Percentiles rank a stretch among this genome's conserved stretches.
These are phyloP conservation scores for Curvularia hawaiiensis DNA, from an alignment of 2,329 filamentous ascomycete species.

Conservation along the genomic window DNA sequence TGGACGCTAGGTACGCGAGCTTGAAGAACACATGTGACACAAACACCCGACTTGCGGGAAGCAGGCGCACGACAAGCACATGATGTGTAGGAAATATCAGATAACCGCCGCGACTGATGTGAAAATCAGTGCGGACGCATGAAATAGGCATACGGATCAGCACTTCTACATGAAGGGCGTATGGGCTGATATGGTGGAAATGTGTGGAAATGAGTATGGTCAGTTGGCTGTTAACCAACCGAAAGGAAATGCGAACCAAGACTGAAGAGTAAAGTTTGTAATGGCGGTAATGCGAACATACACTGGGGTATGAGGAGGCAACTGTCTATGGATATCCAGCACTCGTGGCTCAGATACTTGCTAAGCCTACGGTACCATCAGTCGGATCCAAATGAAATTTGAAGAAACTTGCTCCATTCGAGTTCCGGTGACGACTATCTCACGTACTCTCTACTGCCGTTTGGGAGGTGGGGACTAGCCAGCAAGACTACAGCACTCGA, in stretches of 20 bases:
- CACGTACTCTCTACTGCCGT: background rate
- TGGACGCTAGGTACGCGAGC: slow-evolving; percentile 22
- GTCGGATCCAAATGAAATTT: background rate
- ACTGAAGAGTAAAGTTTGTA: background rate
- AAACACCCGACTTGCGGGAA: background rate
- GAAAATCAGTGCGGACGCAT: background rate
- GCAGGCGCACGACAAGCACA: background rate
- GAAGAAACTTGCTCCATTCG: background rate
- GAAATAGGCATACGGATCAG: background rate
- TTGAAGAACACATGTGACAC: background rate
- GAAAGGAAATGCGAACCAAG: background rate
- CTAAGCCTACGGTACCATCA: background rate
- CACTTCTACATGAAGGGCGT: background rate
- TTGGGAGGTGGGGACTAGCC: background rate
- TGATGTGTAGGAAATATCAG: background rate
- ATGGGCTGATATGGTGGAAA: background rate
- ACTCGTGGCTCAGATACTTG: background rate
- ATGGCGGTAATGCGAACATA: background rate
- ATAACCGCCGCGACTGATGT: background rate
- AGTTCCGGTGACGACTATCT: background rate
- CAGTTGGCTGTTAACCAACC: background rate
- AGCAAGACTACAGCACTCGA: slow-evolving; percentile 18
- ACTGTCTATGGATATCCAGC: background rate
- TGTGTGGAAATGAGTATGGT: background rate
- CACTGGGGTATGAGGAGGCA: background rate